Evolutionary conservation across 2,329 filamentous ascomycete genomes (phyloP).

Genomic region (Trichoderma atroviride): DNA sequence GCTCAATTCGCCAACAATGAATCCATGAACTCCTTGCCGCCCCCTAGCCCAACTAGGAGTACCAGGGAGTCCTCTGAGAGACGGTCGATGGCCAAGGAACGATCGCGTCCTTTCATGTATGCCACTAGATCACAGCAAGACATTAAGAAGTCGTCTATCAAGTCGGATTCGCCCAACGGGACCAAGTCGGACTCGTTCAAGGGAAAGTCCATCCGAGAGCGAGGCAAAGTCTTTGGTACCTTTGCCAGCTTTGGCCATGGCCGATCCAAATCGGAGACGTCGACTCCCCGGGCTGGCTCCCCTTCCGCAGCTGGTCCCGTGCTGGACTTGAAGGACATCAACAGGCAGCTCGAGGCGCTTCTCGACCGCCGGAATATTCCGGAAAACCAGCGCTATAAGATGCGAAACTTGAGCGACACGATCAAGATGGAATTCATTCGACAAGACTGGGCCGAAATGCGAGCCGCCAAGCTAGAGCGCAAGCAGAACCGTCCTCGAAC

Average conservation of each 20-base stretch:
- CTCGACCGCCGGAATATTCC: slow-evolving; percentile 90
- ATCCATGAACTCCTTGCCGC: slow-evolving; percentile 28
- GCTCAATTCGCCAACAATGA: slow-evolving; percentile 63
- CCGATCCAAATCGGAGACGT: slow-evolving; percentile 40
- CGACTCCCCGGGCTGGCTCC: slow-evolving; percentile 22
- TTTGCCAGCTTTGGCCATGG: slow-evolving; percentile 45
- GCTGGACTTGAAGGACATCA: slow-evolving; percentile 59
- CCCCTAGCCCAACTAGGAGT: slow-evolving; percentile 24
- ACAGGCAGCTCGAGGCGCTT: slow-evolving; percentile 62
- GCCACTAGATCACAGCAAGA: slow-evolving; percentile 32
- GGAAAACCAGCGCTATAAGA: slow-evolving; percentile 90
- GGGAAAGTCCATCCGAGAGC: slow-evolving; percentile 35
- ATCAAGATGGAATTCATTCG: slow-evolving; percentile 96
- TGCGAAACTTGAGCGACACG: slow-evolving; percentile 83
- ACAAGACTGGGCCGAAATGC: slow-evolving; percentile 77
- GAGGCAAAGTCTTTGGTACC: slow-evolving; percentile 44
- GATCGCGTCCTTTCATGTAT: slow-evolving; percentile 56
- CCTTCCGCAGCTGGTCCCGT: slow-evolving; percentile 47
- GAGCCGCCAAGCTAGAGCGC: slow-evolving; percentile 51
- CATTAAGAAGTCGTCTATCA: slow-evolving; percentile 29
- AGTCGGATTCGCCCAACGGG: slow-evolving; percentile 37
- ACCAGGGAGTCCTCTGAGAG: slow-evolving; percentile 11
- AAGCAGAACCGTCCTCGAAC: slow-evolving; percentile 49
- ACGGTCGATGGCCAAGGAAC: slow-evolving; percentile 41
- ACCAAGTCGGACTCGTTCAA: slow-evolving; percentile 37